Conservation (phyloP, 768 basidiomycete species). For the Tulasnella sp. region DNA sequence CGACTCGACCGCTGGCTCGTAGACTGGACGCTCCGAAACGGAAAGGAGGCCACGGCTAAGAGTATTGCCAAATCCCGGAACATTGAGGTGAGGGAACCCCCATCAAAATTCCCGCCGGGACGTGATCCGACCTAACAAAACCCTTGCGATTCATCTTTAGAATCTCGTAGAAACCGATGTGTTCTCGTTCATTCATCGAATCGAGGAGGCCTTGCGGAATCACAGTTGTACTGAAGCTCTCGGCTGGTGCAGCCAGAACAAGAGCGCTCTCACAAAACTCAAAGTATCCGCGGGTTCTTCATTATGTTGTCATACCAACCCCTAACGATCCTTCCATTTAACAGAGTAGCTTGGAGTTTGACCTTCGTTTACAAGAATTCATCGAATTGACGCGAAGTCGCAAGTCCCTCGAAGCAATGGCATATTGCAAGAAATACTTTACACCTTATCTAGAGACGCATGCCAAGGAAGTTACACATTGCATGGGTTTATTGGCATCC, state of each 20-base stretch:
- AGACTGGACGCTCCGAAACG: slow-evolving; percentile 79
- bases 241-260: slow-evolving; percentile 94
- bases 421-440: slow-evolving; percentile 72
- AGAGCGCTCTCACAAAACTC: slow-evolving; percentile 78
- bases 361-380: slow-evolving; percentile 89
- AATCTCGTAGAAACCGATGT: slow-evolving; percentile 82
- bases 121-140: neutral
- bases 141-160: slow-evolving; percentile 29
- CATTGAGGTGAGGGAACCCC: no score
- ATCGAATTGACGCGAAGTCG: slow-evolving; percentile 73
- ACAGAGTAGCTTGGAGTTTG: slow-evolving; percentile 92
- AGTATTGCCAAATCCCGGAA: slow-evolving; percentile 60
- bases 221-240: slow-evolving; percentile 83
- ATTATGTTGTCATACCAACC: neutral
- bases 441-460: slow-evolving; percentile 74
- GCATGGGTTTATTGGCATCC: slow-evolving; percentile 65
- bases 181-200: slow-evolving; percentile 77
- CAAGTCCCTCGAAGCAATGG: slow-evolving; percentile 62
- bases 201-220: slow-evolving; percentile 62
- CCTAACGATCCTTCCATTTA: neutral
- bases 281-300: no score
- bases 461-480: slow-evolving; percentile 60
- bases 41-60: slow-evolving; percentile 63
- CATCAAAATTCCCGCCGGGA: neutral
- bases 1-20: slow-evolving; percentile 82